Evolutionary conservation across 345 rosid genomes (phyloP).

Genomic region (Populus ilicifolia): DNA sequence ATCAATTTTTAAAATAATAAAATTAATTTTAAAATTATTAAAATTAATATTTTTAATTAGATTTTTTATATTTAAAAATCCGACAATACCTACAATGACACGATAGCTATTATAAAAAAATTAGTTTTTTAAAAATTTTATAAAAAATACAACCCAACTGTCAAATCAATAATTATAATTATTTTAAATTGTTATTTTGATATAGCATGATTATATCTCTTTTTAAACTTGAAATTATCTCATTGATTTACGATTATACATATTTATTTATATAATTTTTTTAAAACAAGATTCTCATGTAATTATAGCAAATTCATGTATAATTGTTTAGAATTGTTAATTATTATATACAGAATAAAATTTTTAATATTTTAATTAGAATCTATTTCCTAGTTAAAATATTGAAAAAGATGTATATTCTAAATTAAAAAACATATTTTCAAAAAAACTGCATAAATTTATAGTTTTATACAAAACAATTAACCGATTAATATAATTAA

Average conservation of each 20-base stretch:
- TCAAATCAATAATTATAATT: rapidly evolving
- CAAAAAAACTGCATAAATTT: no score
- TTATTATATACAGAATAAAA: rapidly evolving
- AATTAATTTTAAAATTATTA: rapidly evolving
- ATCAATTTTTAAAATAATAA: rapidly evolving
- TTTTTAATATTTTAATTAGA: no score
- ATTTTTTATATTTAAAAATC: no score
- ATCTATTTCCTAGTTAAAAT: no score
- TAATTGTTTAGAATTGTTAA: rapidly evolving
- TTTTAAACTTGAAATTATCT: rapidly evolving
- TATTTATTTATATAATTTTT: rapidly evolving
- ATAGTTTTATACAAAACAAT: rapidly evolving
- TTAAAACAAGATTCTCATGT: rapidly evolving
- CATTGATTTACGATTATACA: rapidly evolving
- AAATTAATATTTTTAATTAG: rapidly evolving
- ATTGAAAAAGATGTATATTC: no score
- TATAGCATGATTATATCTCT: rapidly evolving
- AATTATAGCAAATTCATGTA: rapidly evolving
- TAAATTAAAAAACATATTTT: no score
- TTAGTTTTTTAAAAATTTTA: rapidly evolving
- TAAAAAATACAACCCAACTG: no score
- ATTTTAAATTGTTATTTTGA: no score
- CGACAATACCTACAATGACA: rapidly evolving
- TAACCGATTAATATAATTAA: rapidly evolving
- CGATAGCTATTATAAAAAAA: no score